A percentile compares a stretch with the other conserved stretches of the same genome.
Conservation (phyloP, 192 early-diverging fungal genomes). For the Coemansia sp. region DNA sequence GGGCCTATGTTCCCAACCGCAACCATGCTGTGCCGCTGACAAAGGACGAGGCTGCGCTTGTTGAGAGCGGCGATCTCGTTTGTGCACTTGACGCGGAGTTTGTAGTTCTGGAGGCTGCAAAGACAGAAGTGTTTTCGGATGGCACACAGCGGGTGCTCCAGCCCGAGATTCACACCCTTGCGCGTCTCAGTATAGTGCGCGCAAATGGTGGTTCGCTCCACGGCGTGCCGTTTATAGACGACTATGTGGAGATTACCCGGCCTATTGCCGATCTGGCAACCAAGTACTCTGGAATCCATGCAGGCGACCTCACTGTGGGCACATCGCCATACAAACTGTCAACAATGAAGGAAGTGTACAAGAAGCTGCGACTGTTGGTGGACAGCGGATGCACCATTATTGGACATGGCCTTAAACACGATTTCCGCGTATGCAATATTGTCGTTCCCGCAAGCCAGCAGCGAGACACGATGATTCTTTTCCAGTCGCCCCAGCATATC, state of each 20-base stretch:
- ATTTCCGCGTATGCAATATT: slow-evolving; percentile 94
- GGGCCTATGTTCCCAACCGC: slow-evolving; percentile 16
- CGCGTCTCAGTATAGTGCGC: slow-evolving; percentile 87
- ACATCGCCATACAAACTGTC: slow-evolving; percentile 78
- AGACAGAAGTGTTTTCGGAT: slow-evolving; percentile 89
- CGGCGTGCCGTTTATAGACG: slow-evolving; percentile 91
- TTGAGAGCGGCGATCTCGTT: slow-evolving; percentile 32
- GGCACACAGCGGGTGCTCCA: slow-evolving; percentile 83
- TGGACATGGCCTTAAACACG: slow-evolving; percentile 93
- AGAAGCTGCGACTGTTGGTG: slow-evolving; percentile 84
- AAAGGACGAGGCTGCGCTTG: slow-evolving; percentile 26
- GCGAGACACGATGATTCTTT: slow-evolving; percentile 94
- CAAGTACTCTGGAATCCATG: slow-evolving; percentile 90
- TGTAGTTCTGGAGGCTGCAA: slow-evolving; percentile 82
- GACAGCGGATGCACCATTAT: slow-evolving; percentile 91
- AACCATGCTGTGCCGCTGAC: slow-evolving; percentile 43
- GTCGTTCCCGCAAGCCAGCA: slow-evolving; percentile 81
- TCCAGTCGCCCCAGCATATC: slow-evolving; percentile 55
- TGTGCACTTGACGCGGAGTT: slow-evolving; percentile 93
- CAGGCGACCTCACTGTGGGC: slow-evolving; percentile 77
- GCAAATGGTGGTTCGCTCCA: slow-evolving; percentile 70
- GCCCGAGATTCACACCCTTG: slow-evolving; percentile 79
- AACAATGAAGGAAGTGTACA: slow-evolving; percentile 90
- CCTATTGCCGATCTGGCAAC: slow-evolving; percentile 91
- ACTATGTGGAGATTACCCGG: slow-evolving; percentile 86